Evolutionary conservation across 305 asterid genomes (phyloP).

Genomic region (Solanum hybrid): DNA sequence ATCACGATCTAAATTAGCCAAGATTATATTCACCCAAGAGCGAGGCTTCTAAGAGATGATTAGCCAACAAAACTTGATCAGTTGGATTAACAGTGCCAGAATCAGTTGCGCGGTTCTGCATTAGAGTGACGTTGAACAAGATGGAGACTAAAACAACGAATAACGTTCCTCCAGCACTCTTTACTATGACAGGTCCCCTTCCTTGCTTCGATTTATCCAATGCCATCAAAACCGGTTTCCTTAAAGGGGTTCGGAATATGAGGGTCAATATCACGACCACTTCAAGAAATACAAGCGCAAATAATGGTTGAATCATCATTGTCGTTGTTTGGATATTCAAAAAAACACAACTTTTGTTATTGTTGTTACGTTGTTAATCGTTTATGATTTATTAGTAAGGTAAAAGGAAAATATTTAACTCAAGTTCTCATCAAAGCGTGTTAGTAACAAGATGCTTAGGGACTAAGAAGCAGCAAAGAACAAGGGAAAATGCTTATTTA

Average conservation of each 20-base stretch:
- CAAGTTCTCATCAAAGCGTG: background rate
- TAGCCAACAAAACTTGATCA: conserved; percentile 64
- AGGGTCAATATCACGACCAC: conserved; percentile 42
- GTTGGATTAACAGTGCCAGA: conserved; percentile 45
- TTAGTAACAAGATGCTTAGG: background rate
- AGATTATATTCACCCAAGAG: conserved; percentile 37
- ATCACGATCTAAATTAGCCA: background rate
- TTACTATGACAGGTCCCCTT: conserved; percentile 53
- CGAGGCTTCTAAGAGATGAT: conserved; percentile 56
- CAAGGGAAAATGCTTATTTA: background rate
- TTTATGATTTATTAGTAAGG: background rate
- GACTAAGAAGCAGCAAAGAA: background rate
- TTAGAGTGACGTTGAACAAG: conserved; percentile 28
- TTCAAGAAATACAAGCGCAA: conserved; percentile 44
- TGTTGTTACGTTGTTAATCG: background rate
- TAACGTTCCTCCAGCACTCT: conserved; percentile 64
- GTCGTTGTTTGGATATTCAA: background rate
- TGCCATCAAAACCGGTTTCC: conserved; percentile 40
- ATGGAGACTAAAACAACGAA: conserved; percentile 45
- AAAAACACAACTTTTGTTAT: background rate
- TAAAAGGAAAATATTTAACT: background rate
- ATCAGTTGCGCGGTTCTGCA: conserved; percentile 37
- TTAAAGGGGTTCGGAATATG: conserved; percentile 60
- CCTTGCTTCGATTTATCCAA: conserved; percentile 66
- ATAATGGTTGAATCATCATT: conserved; percentile 63